A percentile compares a stretch with the other conserved stretches of the same genome.
Conservation (phyloP, 2,329 filamentous ascomycete genomes). For the Fusarium luffae region DNA sequence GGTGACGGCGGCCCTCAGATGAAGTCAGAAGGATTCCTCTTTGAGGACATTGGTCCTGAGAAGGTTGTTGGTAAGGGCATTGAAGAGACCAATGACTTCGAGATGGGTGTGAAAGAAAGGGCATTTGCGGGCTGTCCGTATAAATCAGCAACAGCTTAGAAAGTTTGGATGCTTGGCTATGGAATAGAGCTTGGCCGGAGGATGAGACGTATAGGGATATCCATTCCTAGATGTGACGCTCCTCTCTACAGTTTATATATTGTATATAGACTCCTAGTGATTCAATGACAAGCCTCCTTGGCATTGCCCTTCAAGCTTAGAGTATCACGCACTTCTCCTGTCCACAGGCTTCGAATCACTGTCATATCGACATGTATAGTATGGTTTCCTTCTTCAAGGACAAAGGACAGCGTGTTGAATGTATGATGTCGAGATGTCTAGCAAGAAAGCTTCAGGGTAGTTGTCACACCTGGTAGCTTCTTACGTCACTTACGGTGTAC, state of each 20-base stretch:
- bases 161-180: background rate
- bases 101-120: conserved; percentile 47
- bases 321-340: background rate
- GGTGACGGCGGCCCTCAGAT: conserved; percentile 54
- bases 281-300: background rate
- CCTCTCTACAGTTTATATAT: background rate
- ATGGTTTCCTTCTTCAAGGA: background rate
- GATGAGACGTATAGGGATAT: background rate
- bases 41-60: conserved; percentile 71
- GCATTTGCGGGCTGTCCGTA: conserved; percentile 59
- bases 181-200: background rate
- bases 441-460: conserved; percentile 13
- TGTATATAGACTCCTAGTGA: background rate
- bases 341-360: background rate
- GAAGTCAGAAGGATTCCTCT: conserved; percentile 62
- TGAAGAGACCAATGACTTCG: conserved; percentile 52
- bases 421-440: background rate
- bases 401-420: background rate
- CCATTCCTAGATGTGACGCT: background rate
- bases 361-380: background rate
- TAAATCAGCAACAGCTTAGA: conserved; percentile 1
- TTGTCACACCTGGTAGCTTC: background rate
- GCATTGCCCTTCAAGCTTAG: background rate
- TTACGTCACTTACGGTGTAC: conserved; percentile 12
- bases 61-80: conserved; percentile 63